Evolutionary conservation across 805 yeast genomes (phyloP), one percentile per base, ranked within the genome.

Genomic region (Ogataea nonfermentans): DNA sequence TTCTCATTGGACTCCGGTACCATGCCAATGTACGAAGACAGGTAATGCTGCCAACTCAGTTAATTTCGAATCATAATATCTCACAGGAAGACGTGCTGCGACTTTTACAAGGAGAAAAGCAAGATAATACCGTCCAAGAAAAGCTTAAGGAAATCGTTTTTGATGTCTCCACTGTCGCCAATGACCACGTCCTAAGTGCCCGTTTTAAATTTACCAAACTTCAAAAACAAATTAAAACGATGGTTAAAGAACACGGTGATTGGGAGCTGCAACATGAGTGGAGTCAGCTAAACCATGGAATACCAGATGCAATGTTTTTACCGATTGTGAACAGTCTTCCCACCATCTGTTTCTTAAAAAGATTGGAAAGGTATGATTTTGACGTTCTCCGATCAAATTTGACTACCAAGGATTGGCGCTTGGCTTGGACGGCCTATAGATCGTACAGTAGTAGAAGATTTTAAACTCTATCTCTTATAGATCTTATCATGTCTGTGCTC

Each of bases 121-220:
- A 53, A 4, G 46, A 52, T 3, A 15, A 47, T 24, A 64, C 56
- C 8, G 24, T 20, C 9, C 43, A 30, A 12, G 60, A 56, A 24
- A 62, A 61, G 37, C 51, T 84, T 41, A 73, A 74, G 43, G 78
- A 81, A 52, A 76, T 79, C 7, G 68, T 84, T 1, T 87, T 73
- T 53, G 86, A 81, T 32, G 74, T 82, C 4, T 85, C 93, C 2
- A 77, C 82, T 4, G 64, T 72, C 1, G 93, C 95, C 3, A 86
- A 87, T 61, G 95, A 86, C 57, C 95, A 86, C 58, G 54, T 87
- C 3, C 57, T 86, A 4, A 67, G 89, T 1, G 88, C 93, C 1
- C 66, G 84, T 35, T 58, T 66, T n/a, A 76, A 83, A 48, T 57
- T 82, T 16, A 44, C 50, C 1, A 56, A 66, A 23, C 57, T 74